These are phyloP conservation scores for Nemania sp. DNA, from an alignment of 2,329 filamentous ascomycete genomes.

Conservation along the genomic window DNA sequence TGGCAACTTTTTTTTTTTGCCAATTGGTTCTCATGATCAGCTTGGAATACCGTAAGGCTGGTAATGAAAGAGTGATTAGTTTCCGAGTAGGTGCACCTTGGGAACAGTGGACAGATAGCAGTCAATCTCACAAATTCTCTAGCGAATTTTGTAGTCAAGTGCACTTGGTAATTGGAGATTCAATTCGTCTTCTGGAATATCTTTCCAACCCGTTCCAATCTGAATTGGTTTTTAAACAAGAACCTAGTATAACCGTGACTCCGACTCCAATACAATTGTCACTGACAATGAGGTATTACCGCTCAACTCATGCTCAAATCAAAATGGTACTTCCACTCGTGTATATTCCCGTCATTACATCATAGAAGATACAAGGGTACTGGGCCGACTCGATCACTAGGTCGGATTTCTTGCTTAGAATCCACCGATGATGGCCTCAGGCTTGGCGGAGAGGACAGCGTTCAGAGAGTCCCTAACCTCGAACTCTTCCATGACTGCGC, in stretches of 20 bases:
- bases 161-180: neutral
- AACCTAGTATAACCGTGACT: neutral
- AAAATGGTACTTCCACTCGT: slow-evolving; percentile 9
- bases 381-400: slow-evolving; percentile 4
- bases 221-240: neutral
- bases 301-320: slow-evolving; percentile 4
- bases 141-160: neutral
- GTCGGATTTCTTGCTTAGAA: slow-evolving; percentile 23
- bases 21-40: too few relatives aligned
- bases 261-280: slow-evolving; percentile 12
- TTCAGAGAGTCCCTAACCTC: slow-evolving; percentile 79
- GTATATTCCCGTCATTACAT: slow-evolving; percentile 23
- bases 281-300: slow-evolving; percentile 8
- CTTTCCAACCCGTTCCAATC: neutral
- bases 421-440: slow-evolving; percentile 37
- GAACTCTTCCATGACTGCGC: slow-evolving; percentile 66
- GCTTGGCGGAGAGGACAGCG: slow-evolving; percentile 66
- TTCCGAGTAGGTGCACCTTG: too few relatives aligned
- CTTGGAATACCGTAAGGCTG: too few relatives aligned
- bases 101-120: too few relatives aligned
- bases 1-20: too few relatives aligned
- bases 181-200: neutral
- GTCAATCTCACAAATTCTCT: too few relatives aligned
- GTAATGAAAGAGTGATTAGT: too few relatives aligned
- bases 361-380: slow-evolving; percentile 22